Conservation (phyloP, 78 protist species). For the Acrasis kona region DNA sequence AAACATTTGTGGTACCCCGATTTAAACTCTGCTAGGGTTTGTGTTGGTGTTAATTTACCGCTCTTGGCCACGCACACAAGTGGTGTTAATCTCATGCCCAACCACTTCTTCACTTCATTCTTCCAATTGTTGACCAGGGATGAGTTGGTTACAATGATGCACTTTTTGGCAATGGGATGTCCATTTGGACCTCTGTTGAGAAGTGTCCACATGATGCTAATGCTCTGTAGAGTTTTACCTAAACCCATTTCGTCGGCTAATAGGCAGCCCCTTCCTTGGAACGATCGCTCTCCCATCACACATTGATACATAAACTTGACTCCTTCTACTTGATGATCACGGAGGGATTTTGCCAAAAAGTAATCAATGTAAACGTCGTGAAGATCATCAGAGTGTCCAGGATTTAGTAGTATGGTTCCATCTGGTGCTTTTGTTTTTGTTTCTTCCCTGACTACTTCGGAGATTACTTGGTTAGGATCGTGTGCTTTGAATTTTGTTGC, state of each 20-base stretch:
- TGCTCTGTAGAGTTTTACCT: constrained; percentile 26
- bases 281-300: constrained; percentile 15
- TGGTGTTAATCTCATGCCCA: constrained; percentile 8
- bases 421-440: too few relatives aligned
- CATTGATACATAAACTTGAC: constrained; percentile 28
- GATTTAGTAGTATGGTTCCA: not conserved
- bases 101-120: constrained; percentile 26
- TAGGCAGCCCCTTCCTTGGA: constrained; percentile 4
- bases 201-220: constrained; percentile 11
- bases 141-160: constrained; percentile 23
- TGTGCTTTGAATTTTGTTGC: too few relatives aligned
- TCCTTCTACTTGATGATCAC: constrained; percentile 9
- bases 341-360: not conserved
- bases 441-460: too few relatives aligned
- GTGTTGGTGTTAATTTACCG: not conserved
- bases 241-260: constrained; percentile 42
- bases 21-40: constrained; percentile 1
- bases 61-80: constrained; percentile 8
- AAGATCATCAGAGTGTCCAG: not conserved
- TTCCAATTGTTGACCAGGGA: constrained; percentile 31
- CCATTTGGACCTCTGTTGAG: constrained; percentile 17
- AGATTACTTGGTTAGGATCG: too few relatives aligned
- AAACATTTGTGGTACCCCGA: constrained; percentile 1
- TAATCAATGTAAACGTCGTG: not conserved
- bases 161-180: not conserved